A percentile compares a stretch with the other conserved stretches of the same genome.
phyloP scores from a whole-genome alignment of 2,329 filamentous ascomycete genomes.

The Pseudopithomyces chartarum region DNA sequence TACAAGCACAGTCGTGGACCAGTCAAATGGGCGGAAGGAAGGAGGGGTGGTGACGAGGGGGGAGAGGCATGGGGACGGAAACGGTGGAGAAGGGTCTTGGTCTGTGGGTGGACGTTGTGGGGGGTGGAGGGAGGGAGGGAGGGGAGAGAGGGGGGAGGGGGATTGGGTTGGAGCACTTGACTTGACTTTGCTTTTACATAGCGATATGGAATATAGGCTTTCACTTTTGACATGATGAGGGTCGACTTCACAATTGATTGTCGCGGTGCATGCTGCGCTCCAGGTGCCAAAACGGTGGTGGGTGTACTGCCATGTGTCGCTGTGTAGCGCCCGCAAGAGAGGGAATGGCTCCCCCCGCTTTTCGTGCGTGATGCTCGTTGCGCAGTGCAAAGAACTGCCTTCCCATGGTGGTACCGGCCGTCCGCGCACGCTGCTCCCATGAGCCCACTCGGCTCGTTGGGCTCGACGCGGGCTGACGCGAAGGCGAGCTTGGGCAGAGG shows the following conservation, averaged over 20 bases:
- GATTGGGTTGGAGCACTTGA: too few relatives aligned
- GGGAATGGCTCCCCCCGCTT: background rate
- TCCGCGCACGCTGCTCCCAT: slow-evolving; percentile 6
- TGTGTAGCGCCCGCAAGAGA: slow-evolving; percentile 9
- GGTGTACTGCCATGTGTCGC: slow-evolving; percentile 5
- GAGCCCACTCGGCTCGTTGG: background rate
- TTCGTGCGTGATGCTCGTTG: slow-evolving; percentile 2
- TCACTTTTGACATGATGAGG: background rate
- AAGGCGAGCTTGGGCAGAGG: background rate
- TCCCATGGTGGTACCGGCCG: background rate
- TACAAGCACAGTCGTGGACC: slow-evolving; percentile 12
- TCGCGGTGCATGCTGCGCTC: background rate
- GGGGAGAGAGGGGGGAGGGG: too few relatives aligned
- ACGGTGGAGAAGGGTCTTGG: slow-evolving; percentile 5
- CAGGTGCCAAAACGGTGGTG: background rate
- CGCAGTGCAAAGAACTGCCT: background rate
- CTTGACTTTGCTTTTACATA: too few relatives aligned
- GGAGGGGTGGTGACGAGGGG: background rate
- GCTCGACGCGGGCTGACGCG: background rate
- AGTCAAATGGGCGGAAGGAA: slow-evolving; percentile 1
- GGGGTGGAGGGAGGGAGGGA: background rate
- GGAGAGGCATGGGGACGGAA: slow-evolving; percentile 2
- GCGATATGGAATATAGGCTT: background rate
- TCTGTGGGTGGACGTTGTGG: background rate
- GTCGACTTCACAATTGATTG: background rate